Conservation (phyloP, 352 stramenopile species). For the Pythium oligandrum region DNA sequence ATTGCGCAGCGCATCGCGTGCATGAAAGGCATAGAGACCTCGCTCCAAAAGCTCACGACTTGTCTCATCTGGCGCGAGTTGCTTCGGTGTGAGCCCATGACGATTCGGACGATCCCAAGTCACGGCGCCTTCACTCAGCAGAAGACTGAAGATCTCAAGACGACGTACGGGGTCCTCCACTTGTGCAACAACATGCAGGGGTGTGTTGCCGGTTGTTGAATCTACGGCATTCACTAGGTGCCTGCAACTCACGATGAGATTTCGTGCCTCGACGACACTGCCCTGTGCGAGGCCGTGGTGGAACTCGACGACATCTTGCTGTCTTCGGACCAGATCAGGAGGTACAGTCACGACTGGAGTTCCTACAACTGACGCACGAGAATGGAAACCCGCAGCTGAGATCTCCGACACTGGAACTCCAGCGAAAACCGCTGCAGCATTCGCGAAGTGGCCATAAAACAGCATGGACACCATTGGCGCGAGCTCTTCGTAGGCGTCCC, state of each 20-base stretch:
- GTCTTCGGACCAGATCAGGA: slow-evolving; percentile 1
- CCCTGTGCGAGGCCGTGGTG: slow-evolving; percentile 37
- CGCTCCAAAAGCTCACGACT: slow-evolving; percentile 25
- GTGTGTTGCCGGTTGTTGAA: slow-evolving; percentile 41
- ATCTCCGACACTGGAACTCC: slow-evolving; percentile 21
- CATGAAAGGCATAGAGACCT: slow-evolving; percentile 53
- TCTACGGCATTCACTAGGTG: slow-evolving; percentile 60
- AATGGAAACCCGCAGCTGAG: too few relatives aligned
- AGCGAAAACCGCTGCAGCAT: slow-evolving; percentile 51
- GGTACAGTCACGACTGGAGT: too few relatives aligned
- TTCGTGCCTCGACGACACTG: slow-evolving; percentile 53
- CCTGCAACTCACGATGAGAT: slow-evolving; percentile 34
- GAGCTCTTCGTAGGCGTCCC: slow-evolving; percentile 52
- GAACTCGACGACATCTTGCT: slow-evolving; percentile 32
- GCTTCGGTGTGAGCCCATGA: slow-evolving; percentile 42
- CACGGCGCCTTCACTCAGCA: slow-evolving; percentile 53
- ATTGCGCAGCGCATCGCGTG: slow-evolving; percentile 9
- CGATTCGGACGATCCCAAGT: slow-evolving; percentile 39
- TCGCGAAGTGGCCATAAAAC: slow-evolving; percentile 56
- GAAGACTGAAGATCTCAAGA: slow-evolving; percentile 34
- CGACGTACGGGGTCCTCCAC: slow-evolving; percentile 44
- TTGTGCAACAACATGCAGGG: slow-evolving; percentile 48
- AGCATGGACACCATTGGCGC: slow-evolving; percentile 50
- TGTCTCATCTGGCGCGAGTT: slow-evolving; percentile 33
- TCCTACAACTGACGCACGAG: too few relatives aligned